Percentiles rank a stretch among this genome's conserved stretches.
Evolutionary conservation across 164 flowering plant genomes (phyloP).

Genomic region (Malania oleifera): DNA sequence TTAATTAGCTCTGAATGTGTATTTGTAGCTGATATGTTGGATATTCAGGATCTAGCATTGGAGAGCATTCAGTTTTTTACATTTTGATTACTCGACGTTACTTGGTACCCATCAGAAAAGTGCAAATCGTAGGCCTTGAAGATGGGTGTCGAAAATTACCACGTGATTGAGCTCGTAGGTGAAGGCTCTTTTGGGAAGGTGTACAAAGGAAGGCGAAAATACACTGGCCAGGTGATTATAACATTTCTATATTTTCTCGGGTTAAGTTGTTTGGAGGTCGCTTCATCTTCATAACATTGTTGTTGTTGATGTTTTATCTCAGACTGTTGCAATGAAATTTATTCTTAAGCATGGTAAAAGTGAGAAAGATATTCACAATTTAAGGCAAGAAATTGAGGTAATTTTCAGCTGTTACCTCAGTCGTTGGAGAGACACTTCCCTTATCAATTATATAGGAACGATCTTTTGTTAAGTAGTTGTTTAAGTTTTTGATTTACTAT

Average conservation of each 20-base stretch:
- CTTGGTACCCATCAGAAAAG: no score
- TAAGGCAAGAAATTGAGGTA: constrained; percentile 98
- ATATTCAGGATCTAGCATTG: no score
- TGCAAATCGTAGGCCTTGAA: no score
- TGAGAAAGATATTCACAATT: constrained; percentile 81
- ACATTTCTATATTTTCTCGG: neutral
- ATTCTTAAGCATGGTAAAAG: constrained; percentile 94
- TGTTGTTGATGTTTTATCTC: constrained; percentile 12
- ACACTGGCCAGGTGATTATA: constrained; percentile 66
- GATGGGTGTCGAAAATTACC: constrained; percentile 91
- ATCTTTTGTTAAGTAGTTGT: no score
- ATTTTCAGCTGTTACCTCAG: neutral
- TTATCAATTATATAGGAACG: no score
- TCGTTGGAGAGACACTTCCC: no score
- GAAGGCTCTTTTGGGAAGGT: constrained; percentile 99
- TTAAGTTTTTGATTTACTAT: no score
- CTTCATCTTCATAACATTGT: neutral
- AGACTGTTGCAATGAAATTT: constrained; percentile 99
- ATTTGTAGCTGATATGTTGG: no score
- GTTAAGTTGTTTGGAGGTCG: neutral
- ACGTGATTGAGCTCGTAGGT: constrained; percentile 90
- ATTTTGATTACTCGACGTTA: no score
- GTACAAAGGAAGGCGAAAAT: constrained; percentile 86
- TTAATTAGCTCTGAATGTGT: no score
- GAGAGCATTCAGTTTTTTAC: no score